These are phyloP conservation scores for Calonectria pseudoreteaudii DNA, from an alignment of 2,329 filamentous ascomycete species.

Conservation along the genomic window DNA sequence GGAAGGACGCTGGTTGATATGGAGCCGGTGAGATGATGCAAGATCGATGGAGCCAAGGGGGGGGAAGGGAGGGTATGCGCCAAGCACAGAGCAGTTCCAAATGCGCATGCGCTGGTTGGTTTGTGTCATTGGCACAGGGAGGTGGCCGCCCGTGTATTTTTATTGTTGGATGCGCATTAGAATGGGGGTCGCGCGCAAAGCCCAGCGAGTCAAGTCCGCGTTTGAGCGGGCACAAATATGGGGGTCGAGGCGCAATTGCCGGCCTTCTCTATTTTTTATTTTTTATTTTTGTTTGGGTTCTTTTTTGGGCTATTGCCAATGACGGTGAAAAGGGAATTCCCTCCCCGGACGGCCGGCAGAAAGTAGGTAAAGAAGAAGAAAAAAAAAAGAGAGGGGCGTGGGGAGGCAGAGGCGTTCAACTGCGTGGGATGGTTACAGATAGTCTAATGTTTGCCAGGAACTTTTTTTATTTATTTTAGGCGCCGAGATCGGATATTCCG, in stretches of 20 bases:
- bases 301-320: not conserved
- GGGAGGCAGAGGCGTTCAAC: not conserved
- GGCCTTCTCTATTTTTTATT: not conserved
- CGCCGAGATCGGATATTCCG: slow-evolving; percentile 4
- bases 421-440: not conserved
- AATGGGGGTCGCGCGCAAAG: not conserved
- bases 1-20: not conserved
- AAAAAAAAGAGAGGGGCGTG: not conserved
- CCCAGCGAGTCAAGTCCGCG: not conserved
- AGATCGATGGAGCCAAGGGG: slow-evolving; percentile 4
- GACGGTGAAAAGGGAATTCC: not conserved
- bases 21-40: slow-evolving; percentile 7
- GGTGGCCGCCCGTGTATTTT: not conserved
- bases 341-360: not conserved
- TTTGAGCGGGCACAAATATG: not conserved
- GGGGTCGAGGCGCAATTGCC: not conserved
- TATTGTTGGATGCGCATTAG: not conserved
- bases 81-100: slow-evolving; percentile 26
- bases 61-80: not conserved
- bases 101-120: slow-evolving; percentile 35
- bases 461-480: not conserved
- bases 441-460: not conserved
- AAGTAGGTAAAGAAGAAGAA: not conserved
- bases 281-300: not conserved
- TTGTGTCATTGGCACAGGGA: not conserved